Evolutionary conservation across 352 stramenopile genomes (phyloP).

Genomic region (Aphanomyces euteiches): DNA sequence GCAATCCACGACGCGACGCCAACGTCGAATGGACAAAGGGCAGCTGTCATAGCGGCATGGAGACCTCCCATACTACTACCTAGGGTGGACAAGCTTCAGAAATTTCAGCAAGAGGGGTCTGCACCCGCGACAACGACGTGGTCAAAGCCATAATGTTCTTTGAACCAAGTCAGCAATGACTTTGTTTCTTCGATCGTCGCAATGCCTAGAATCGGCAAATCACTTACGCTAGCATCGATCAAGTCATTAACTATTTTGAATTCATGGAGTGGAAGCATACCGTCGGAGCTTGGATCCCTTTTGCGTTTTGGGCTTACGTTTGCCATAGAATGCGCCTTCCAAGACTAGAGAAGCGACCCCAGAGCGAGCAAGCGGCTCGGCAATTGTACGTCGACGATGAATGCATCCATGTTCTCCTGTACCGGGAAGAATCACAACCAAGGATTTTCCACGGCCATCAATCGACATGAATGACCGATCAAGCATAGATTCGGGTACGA

Average conservation of each 20-base stretch:
- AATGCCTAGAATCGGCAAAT: slow-evolving; percentile 68
- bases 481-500: slow-evolving; percentile 30
- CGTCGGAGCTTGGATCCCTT: slow-evolving; percentile 69
- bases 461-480: slow-evolving; percentile 43
- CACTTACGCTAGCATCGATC: slow-evolving; percentile 44
- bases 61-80: slow-evolving; percentile 73
- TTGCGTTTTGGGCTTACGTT: slow-evolving; percentile 56
- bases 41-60: slow-evolving; percentile 72
- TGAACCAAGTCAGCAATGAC: slow-evolving; percentile 63
- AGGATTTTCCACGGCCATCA: background rate
- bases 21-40: slow-evolving; percentile 62
- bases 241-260: background rate
- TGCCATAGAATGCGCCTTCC: slow-evolving; percentile 76
- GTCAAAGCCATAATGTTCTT: slow-evolving; percentile 46
- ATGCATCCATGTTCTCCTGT: slow-evolving; percentile 73
- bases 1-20: slow-evolving; percentile 66
- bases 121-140: slow-evolving; percentile 57
- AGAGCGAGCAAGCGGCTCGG: slow-evolving; percentile 55
- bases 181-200: slow-evolving; percentile 82
- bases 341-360: slow-evolving; percentile 67
- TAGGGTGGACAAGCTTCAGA: slow-evolving; percentile 6
- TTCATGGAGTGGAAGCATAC: slow-evolving; percentile 33
- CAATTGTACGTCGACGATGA: slow-evolving; percentile 62
- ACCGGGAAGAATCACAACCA: slow-evolving; percentile 59
- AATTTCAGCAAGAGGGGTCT: background rate